Percentiles rank a stretch among this genome's conserved stretches.
Evolutionary conservation across 306 rosid species (phyloP).

Genomic region (Canavalia gladiata): DNA sequence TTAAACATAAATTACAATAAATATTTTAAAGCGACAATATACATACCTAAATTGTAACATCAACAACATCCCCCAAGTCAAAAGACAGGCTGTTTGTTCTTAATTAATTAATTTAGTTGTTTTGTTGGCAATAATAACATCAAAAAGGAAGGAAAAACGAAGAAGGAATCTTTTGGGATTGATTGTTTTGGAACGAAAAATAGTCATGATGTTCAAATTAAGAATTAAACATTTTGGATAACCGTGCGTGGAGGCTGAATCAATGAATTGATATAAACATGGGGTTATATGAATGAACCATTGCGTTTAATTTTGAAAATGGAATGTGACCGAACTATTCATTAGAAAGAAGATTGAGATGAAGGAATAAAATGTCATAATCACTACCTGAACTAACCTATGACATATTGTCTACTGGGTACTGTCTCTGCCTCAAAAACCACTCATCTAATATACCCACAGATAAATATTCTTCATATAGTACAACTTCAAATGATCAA

Average conservation of each 20-base stretch:
- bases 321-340: not conserved
- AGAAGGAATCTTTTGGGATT: not conserved
- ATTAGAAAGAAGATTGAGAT: not conserved
- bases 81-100: not conserved
- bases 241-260: not conserved
- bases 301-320: not conserved
- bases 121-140: too few relatives aligned
- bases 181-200: not conserved
- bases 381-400: not conserved
- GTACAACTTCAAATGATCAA: not conserved
- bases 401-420: not conserved
- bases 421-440: not conserved
- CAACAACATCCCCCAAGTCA: not conserved
- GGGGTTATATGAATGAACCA: not conserved
- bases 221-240: conserved; percentile 10
- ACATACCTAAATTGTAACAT: not conserved
- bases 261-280: not conserved
- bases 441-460: not conserved
- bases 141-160: not conserved
- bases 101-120: not conserved
- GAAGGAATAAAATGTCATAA: not conserved
- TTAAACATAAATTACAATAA: too few relatives aligned
- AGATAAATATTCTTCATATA: not conserved
- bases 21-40: too few relatives aligned
- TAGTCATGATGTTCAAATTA: not conserved